A percentile compares a stretch with the other conserved stretches of the same genome.
Conservation (phyloP, 306 rosid genomes). For the Begonia peltatifolia region DNA sequence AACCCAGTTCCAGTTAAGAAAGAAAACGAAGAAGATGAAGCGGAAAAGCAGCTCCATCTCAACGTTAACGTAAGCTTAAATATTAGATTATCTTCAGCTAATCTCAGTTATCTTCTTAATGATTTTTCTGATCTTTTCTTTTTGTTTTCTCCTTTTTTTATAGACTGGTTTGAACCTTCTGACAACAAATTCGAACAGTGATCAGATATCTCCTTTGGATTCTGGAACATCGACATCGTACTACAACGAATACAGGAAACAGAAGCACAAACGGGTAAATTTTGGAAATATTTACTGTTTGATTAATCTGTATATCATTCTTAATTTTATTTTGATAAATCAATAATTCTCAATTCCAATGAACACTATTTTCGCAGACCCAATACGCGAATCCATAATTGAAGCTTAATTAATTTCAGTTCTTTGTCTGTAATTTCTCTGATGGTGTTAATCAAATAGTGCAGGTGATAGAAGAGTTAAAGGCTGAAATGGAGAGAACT, state of each 20-base stretch:
- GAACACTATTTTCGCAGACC: not conserved
- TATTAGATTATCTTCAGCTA: not conserved
- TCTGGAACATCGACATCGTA: slow-evolving; percentile 14
- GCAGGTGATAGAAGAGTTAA: slow-evolving; percentile 19
- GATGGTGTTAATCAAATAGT: not conserved
- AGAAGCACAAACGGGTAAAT: too few species aligned
- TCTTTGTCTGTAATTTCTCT: too few species aligned
- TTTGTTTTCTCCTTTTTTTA: not conserved
- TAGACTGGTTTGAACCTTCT: slow-evolving; percentile 58
- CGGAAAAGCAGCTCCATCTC: not conserved
- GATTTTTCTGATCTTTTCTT: not conserved
- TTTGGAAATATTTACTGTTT: too few species aligned
- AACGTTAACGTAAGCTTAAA: not conserved
- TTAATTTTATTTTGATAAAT: too few species aligned
- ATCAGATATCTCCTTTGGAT: slow-evolving; percentile 20
- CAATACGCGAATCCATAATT: too few species aligned
- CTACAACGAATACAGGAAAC: too few species aligned
- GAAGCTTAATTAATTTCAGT: too few species aligned
- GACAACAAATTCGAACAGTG: slow-evolving; percentile 14
- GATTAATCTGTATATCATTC: too few species aligned
- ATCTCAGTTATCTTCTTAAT: not conserved
- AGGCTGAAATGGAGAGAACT: slow-evolving; percentile 31
- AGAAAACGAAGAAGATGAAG: slow-evolving; percentile 3
- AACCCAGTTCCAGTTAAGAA: slow-evolving; percentile 10
- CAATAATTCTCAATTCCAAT: too few species aligned